Conservation (phyloP, 495 filamentous ascomycete genomes). For the Cercophora newfieldiana region DNA sequence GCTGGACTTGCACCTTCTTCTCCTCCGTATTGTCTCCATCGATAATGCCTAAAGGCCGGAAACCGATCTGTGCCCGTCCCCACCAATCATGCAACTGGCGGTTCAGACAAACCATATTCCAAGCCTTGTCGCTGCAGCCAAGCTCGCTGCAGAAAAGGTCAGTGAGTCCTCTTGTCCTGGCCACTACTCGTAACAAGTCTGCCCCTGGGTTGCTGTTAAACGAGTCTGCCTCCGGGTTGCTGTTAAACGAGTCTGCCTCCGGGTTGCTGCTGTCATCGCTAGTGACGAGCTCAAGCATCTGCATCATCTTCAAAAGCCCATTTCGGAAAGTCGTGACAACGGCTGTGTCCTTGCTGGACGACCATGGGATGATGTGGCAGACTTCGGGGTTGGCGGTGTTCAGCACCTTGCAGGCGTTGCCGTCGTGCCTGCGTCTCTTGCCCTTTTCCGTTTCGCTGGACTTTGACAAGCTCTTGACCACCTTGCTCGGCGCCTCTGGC, state of each 20-base stretch:
- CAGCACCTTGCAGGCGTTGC: conserved; percentile 11
- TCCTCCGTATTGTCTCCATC: conserved; percentile 6
- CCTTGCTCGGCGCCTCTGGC: background rate
- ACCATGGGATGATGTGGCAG: conserved; percentile 5
- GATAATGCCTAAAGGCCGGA: conserved; percentile 11
- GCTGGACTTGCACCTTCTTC: conserved; percentile 13
- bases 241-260: no score
- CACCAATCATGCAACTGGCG: conserved; percentile 8
- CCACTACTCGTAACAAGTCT: background rate
- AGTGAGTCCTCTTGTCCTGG: background rate
- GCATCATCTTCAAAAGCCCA: background rate
- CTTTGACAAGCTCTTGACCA: background rate
- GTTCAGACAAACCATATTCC: conserved; percentile 15
- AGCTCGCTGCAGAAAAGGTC: conserved; percentile 10
- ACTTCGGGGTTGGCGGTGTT: conserved; percentile 8
- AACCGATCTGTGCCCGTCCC: conserved; percentile 12
- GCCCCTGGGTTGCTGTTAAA: no score
- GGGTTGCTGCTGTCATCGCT: background rate
- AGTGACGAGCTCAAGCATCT: conserved; percentile 2
- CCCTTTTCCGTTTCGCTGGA: conserved; percentile 10
- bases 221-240: no score
- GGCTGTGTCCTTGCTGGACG: conserved; percentile 1
- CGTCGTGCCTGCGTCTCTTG: conserved; percentile 11
- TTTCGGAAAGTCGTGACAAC: conserved; percentile 1
- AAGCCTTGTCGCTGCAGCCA: conserved; percentile 11